These are phyloP conservation scores for Magnusiomyces suaveolens DNA, from an alignment of 1,139 yeast genomes.

Conservation along the genomic window DNA sequence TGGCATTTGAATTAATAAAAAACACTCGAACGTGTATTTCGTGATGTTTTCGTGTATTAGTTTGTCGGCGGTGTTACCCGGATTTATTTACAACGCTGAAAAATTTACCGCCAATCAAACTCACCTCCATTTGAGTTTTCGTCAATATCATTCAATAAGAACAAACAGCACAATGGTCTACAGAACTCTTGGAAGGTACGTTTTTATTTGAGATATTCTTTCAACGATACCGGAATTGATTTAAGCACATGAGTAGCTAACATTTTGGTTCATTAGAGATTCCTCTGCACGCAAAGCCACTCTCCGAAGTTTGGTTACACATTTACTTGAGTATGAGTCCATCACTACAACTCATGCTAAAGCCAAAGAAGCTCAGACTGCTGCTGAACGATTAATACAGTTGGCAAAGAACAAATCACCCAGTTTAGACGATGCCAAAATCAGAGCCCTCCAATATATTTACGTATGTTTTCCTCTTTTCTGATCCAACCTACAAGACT, in stretches of 20 bases:
- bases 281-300: conserved; percentile 44
- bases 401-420: conserved; percentile 36
- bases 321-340: conserved; percentile 58
- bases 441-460: conserved; percentile 22
- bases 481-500: background rate
- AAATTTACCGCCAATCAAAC: background rate
- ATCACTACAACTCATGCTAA: conserved; percentile 63
- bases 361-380: conserved; percentile 54
- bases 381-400: conserved; percentile 48
- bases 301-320: conserved; percentile 53
- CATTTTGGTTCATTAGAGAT: conserved; percentile 12
- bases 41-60: background rate
- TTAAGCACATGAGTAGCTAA: background rate
- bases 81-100: background rate
- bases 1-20: too few species aligned
- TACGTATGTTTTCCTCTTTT: conserved; percentile 15
- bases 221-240: background rate
- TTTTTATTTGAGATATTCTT: background rate
- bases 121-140: background rate
- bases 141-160: background rate
- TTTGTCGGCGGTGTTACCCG: too few species aligned
- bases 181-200: conserved; percentile 15
- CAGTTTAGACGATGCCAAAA: conserved; percentile 19
- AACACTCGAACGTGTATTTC: background rate
- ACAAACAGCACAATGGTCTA: conserved; percentile 9